Evolutionary conservation across 2,329 filamentous ascomycete species (phyloP).

Genomic region (Colletotrichum nymphaeae): DNA sequence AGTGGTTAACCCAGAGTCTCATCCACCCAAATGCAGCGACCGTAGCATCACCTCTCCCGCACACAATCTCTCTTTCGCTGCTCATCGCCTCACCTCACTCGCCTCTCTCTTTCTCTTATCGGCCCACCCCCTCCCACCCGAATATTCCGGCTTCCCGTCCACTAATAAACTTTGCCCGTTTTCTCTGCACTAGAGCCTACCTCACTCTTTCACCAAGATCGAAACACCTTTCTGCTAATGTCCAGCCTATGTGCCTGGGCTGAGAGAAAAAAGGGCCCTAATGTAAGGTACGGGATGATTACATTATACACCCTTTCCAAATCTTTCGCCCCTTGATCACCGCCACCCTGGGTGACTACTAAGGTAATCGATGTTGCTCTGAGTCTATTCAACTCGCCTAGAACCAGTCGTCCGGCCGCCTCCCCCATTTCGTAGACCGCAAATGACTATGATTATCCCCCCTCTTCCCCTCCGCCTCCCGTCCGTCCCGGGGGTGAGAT

Average conservation of each 20-base stretch:
- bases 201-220: neutral
- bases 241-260: neutral
- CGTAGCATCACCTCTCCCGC: neutral
- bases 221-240: neutral
- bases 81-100: too few species aligned
- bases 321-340: slow-evolving; percentile 1
- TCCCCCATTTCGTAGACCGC: neutral
- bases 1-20: slow-evolving; percentile 12
- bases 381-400: neutral
- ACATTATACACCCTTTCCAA: neutral
- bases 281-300: neutral
- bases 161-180: neutral
- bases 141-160: slow-evolving; percentile 7
- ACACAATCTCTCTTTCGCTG: neutral
- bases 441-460: slow-evolving; percentile 2
- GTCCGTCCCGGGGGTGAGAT: neutral
- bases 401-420: neutral
- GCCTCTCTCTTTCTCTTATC: neutral
- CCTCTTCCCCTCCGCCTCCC: neutral
- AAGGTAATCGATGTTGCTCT: neutral
- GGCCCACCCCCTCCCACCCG: slow-evolving; percentile 10
- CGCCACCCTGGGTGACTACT: slow-evolving; percentile 2
- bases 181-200: neutral
- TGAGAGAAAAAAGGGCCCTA: neutral
- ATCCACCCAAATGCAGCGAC: slow-evolving; percentile 14